Conservation (phyloP, 139 green algal genomes). For the Diplosphaera chodatii region DNA sequence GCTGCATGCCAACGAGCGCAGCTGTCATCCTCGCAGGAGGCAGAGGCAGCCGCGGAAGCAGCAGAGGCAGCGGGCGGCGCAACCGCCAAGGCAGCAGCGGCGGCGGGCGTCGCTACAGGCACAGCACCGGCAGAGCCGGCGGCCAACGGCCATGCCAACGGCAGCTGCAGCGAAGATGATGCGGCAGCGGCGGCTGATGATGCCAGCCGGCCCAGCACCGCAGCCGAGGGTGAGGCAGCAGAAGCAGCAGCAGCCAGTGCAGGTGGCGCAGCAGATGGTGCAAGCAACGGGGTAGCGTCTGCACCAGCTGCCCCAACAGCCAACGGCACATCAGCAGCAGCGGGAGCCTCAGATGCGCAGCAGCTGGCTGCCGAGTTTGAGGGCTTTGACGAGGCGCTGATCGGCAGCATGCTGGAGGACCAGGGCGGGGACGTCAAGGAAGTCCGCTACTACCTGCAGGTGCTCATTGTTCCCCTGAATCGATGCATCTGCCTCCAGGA, state of each 20-base stretch:
- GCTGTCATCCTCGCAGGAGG: too few relatives aligned
- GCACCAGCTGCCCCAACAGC: not conserved
- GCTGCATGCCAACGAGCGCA: too few relatives aligned
- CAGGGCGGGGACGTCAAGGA: conserved; percentile 57
- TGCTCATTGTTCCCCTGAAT: conserved; percentile 6
- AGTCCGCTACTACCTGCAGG: conserved; percentile 28
- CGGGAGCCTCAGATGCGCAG: conserved; percentile 12
- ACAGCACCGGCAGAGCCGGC: not conserved
- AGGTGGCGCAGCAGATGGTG: too few relatives aligned
- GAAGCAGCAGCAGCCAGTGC: not conserved
- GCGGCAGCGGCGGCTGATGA: too few relatives aligned
- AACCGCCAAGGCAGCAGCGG: not conserved
- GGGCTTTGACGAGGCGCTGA: conserved; percentile 53
- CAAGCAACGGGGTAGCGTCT: not conserved
- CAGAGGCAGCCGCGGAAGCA: not conserved
- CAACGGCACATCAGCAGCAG: not conserved
- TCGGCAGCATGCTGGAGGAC: conserved; percentile 59
- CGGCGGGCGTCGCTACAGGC: not conserved
- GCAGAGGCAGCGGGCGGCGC: not conserved
- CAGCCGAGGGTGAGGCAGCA: not conserved
- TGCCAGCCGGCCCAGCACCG: too few relatives aligned
- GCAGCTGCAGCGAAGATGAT: too few relatives aligned
- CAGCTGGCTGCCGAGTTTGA: conserved; percentile 37
- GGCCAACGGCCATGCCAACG: too few relatives aligned
- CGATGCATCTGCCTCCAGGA: too few relatives aligned